Base-by-base conservation (phyloP, 2,329 filamentous ascomycete species). In the Calonectria crousiana region DNA sequence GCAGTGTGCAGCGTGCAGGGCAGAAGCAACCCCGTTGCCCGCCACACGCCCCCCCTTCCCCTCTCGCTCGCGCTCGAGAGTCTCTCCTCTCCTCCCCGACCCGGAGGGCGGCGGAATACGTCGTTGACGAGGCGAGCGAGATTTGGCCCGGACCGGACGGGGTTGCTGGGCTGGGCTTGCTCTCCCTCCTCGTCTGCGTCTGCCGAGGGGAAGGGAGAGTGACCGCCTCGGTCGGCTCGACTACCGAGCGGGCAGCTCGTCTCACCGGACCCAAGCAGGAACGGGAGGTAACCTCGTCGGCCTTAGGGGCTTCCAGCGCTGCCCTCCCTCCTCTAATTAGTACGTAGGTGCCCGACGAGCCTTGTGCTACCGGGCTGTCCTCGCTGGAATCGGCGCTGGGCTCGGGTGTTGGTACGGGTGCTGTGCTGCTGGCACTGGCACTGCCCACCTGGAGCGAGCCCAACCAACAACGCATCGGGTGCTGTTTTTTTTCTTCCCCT, bases 91-190 rank as follows among this genome's bases (percentile, higher is more conserved):
- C 53, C 34, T 60, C 53, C 34, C 56, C 56, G 34, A 60, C 34
- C 56, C 56, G 56, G 56, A 60, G 56, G 26, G 14, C 56, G 56
- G 56, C 56, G 56, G 56, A 34, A 60, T 60, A 60, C 56, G 56
- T 60, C 56, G 49, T 41, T 13, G 41, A 60, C 67, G 51, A 69
- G 67, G 67, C 67, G 71, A 73, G 66, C 66, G 71, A 73, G 66
- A 69, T 67, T 69, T 73, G 58, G 56, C 44, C 66, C 66, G 69
- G 28, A 34, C 49, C 49, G n/a, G 36, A 67, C 69, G 28, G 69
- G 62, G 52, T 58, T 36, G 60, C 69, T 71, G 69, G 47, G 65
- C 49, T 53, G 65, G 49, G 38, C 69, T 56, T 41, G 60, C 56
- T 23, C 34, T 60, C 23, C n/a, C 38, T 36, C 14, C 11, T 41